These are phyloP conservation scores for Solanum gracilifrons DNA, from an alignment of 257 asterid genomes.

Conservation along the genomic window DNA sequence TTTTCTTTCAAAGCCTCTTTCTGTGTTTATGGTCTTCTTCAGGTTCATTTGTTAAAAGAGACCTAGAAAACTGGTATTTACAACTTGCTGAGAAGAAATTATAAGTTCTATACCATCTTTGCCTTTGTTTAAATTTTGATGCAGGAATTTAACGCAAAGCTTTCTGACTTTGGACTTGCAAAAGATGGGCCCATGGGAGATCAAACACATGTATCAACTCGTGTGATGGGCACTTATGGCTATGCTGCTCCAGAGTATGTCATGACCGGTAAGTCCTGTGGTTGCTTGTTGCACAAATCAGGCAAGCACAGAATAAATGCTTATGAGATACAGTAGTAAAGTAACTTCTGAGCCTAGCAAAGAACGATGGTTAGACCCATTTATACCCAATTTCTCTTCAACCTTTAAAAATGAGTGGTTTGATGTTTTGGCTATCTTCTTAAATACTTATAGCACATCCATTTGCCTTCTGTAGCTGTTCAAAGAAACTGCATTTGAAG, in stretches of 20 bases:
- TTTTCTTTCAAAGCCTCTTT: not conserved
- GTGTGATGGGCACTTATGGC: slow-evolving; percentile 96
- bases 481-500: not conserved
- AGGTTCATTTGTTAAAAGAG: not conserved
- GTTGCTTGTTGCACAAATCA: not conserved
- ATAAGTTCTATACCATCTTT: not conserved
- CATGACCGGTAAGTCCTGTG: slow-evolving; percentile 76
- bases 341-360: not conserved
- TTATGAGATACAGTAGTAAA: not conserved
- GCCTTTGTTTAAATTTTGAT: not conserved
- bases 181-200: slow-evolving; percentile 96
- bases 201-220: slow-evolving; percentile 95
- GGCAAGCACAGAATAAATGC: not conserved
- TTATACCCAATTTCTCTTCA: not conserved
- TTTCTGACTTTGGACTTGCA: slow-evolving; percentile 92
- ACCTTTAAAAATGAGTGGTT: not conserved
- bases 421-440: not conserved
- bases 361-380: not conserved
- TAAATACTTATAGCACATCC: not conserved
- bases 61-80: not conserved
- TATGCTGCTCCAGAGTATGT: slow-evolving; percentile 98
- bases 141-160: slow-evolving; percentile 92
- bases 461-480: not conserved
- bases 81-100: not conserved
- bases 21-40: not conserved